phyloP scores from a whole-genome alignment of 1,284 basidiomycete genomes.

The Leccinum solheimii region DNA sequence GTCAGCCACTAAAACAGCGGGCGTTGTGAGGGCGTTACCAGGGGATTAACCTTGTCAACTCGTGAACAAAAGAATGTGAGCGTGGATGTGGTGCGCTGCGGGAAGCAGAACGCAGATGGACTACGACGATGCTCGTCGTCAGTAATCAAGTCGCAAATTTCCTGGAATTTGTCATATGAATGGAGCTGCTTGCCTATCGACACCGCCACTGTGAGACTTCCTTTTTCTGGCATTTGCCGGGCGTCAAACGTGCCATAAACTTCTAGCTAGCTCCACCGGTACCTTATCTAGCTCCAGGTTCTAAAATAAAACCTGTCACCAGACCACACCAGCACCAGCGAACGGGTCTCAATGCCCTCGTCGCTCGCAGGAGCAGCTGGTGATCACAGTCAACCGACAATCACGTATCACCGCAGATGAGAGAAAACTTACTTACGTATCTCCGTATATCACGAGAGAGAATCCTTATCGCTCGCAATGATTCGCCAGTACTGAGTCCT shows the following conservation, averaged over 20 bases:
- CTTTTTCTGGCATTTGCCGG: not conserved
- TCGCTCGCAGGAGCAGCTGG: not conserved
- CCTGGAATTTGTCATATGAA: constrained; percentile 22
- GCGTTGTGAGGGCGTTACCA: constrained; percentile 8
- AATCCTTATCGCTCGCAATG: constrained; percentile 16
- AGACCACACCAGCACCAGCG: not conserved
- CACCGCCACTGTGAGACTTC: constrained; percentile 20
- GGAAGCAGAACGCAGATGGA: constrained; percentile 5
- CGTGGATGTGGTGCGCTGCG: constrained; percentile 1
- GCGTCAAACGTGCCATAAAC: constrained; percentile 1
- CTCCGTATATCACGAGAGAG: constrained; percentile 12
- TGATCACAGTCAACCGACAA: not conserved
- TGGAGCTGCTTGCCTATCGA: constrained; percentile 18
- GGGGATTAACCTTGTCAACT: constrained; percentile 4
- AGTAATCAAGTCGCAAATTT: constrained; percentile 22
- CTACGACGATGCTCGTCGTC: constrained; percentile 17
- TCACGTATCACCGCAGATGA: not conserved
- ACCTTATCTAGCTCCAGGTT: too few relatives aligned
- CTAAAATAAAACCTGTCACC: too few relatives aligned
- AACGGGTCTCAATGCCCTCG: not conserved
- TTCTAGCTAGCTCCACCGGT: not conserved
- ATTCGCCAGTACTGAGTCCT: not conserved
- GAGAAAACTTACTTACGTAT: constrained; percentile 14
- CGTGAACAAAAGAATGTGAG: constrained; percentile 23
- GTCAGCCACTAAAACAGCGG: constrained; percentile 12